Base-by-base conservation (phyloP, 208 protist genomes). In the Crithidia fasciculata region DNA sequence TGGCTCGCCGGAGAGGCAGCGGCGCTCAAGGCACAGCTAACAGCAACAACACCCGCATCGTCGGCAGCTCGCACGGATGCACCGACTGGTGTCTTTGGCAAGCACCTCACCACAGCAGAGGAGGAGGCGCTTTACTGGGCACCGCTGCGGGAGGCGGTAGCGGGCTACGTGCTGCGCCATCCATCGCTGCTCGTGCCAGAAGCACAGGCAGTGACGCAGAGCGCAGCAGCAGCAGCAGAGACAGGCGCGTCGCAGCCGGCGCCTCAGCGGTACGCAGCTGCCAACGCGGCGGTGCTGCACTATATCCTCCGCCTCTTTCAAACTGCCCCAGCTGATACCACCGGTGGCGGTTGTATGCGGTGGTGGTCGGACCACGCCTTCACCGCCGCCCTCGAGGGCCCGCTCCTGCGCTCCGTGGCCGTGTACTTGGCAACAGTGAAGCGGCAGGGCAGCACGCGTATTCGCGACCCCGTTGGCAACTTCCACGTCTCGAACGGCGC, bases 401-500 rank as follows among this genome's bases (percentile, higher is more conserved):
- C 90, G 16, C 69, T 95, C 44, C 55, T 95, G 47, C 81, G 84
- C 18, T 91, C 84, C 67, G 81, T 90, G 3, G 88, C 89, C 5
- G 74, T 86, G 61, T 96, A 96, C 69, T 78, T 96, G 0, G 77
- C 72, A 65, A 67, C 76, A 18, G 84, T 79, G 44, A 94, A 95
- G 78, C 76, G 83, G 52, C 15, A 28, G n/a, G 50, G 71, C 55
- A 74, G 78, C 37, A 63, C 63, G 37, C 87, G 83, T 59, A 87
- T 92, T 43, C 72, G 87, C 18, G 92, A 96, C 70, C 85, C 88
- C 10, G 92, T 96, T 13, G 92, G 81, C 43, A 96, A 96, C 72
- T 96, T 96, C 66, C 92, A 96, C 76, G 74, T 96, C 50, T 85
- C 82, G 13, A 96, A 96, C 65, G 92, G 92, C n/a, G 92, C 92